Percentiles rank a stretch among this genome's conserved stretches.
phyloP scores from a whole-genome alignment of 208 protist species.

The Trypanosoma avium region DNA sequence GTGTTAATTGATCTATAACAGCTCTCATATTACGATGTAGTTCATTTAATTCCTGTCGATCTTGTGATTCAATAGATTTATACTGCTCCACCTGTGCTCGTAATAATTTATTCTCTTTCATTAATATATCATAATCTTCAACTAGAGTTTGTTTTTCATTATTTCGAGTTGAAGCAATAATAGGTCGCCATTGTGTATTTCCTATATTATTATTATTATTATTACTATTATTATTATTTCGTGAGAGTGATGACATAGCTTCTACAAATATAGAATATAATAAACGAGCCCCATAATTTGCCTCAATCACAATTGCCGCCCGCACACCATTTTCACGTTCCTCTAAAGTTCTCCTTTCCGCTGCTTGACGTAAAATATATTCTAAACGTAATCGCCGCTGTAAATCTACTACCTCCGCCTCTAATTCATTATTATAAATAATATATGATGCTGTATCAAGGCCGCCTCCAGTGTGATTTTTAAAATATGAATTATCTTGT shows the following conservation, averaged over 20 bases:
- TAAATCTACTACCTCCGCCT: neutral
- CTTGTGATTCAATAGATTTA: slow-evolving; percentile 22
- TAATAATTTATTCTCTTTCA: slow-evolving; percentile 24
- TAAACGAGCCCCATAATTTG: slow-evolving; percentile 25
- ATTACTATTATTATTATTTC: neutral
- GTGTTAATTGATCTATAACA: slow-evolving; percentile 10
- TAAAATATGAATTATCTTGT: too few species aligned
- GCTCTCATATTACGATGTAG: slow-evolving; percentile 27
- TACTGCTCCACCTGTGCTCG: slow-evolving; percentile 22
- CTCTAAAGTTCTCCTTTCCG: slow-evolving; percentile 25
- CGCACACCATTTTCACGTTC: slow-evolving; percentile 17
- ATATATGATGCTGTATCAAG: too few species aligned
- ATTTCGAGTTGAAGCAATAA: neutral
- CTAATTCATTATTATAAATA: neutral
- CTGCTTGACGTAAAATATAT: slow-evolving; percentile 10
- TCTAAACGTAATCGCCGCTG: slow-evolving; percentile 12
- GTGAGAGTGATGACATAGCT: neutral
- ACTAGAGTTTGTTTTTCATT: neutral
- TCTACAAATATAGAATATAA: slow-evolving; percentile 29
- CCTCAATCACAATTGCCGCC: slow-evolving; percentile 21
- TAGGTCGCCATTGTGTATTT: neutral
- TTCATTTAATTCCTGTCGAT: slow-evolving; percentile 28
- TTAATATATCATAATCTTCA: neutral
- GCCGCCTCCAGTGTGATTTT: too few species aligned
- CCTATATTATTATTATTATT: neutral